Percentiles rank a stretch among this genome's conserved stretches.
Evolutionary conservation across 257 asterid species (phyloP).

Genomic region (Cordia subcordata): DNA sequence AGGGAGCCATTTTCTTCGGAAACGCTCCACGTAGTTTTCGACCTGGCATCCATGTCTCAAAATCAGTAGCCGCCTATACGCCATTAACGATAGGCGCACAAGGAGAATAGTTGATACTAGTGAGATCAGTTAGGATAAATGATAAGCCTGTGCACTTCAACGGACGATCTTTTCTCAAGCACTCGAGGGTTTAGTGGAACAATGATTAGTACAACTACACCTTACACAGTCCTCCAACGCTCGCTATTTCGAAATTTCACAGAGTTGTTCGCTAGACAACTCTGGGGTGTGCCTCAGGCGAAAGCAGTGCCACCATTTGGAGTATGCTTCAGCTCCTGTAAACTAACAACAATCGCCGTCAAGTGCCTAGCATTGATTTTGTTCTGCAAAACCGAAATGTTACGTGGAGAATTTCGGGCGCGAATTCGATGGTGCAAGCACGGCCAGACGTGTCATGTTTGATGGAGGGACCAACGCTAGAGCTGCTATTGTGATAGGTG

Average conservation of each 20-base stretch:
- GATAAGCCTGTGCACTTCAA: constrained; percentile 21
- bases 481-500: constrained; percentile 28
- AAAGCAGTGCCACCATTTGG: constrained; percentile 37
- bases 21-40: constrained; percentile 14
- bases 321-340: constrained; percentile 22
- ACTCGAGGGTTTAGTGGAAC: constrained; percentile 28
- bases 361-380: constrained; percentile 36
- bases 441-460: constrained; percentile 23
- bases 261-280: constrained; percentile 15
- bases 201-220: constrained; percentile 38
- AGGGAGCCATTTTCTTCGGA: constrained; percentile 44
- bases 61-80: constrained; percentile 16
- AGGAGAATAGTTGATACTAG: constrained; percentile 37
- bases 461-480: constrained; percentile 30
- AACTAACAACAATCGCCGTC: constrained; percentile 19
- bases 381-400: constrained; percentile 24
- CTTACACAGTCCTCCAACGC: constrained; percentile 39
- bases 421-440: constrained; percentile 26
- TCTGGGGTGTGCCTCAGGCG: constrained; percentile 26
- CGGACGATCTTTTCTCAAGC: constrained; percentile 25
- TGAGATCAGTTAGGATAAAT: constrained; percentile 35
- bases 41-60: constrained; percentile 1
- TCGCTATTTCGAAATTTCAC: constrained; percentile 24
- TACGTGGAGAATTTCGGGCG: constrained; percentile 22
- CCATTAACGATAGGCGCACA: constrained; percentile 34